These are phyloP conservation scores for Coriolopsis trogii DNA, from an alignment of 1,284 basidiomycete genomes.

Conservation along the genomic window DNA sequence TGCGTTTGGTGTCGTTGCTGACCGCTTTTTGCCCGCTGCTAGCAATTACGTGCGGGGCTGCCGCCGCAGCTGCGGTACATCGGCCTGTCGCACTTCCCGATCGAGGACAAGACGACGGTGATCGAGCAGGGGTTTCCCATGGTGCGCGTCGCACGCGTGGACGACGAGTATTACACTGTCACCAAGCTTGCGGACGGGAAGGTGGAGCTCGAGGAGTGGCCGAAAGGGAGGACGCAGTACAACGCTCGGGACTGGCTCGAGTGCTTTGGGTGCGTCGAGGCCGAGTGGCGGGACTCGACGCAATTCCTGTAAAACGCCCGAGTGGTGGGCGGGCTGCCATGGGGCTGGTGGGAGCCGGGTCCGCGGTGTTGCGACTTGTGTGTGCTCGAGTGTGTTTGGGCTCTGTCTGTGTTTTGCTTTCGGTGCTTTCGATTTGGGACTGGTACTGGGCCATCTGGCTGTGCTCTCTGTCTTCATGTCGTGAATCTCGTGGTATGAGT, in stretches of 20 bases:
- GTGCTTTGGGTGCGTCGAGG: conserved; percentile 40
- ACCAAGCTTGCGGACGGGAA: conserved; percentile 29
- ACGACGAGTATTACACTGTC: conserved; percentile 59
- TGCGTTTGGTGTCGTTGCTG: too few species aligned
- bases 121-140: conserved; percentile 63
- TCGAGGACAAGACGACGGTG: conserved; percentile 47
- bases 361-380: not conserved
- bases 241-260: conserved; percentile 64
- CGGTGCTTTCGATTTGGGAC: not conserved
- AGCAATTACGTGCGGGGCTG: conserved; percentile 65
- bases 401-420: not conserved
- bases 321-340: too few species aligned
- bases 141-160: conserved; percentile 56
- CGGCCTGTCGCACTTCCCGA: conserved; percentile 49
- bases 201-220: conserved; percentile 49
- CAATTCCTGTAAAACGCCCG: conserved; percentile 32
- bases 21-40: too few species aligned
- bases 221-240: conserved; percentile 51
- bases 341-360: not conserved
- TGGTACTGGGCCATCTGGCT: too few species aligned
- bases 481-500: too few species aligned
- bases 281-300: conserved; percentile 34
- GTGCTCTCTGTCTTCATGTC: too few species aligned
- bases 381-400: not conserved
- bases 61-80: conserved; percentile 58